Evolutionary conservation across 1,139 yeast species (phyloP), one percentile per base, ranked within the genome.

Genomic region (Taphrina betulina): DNA sequence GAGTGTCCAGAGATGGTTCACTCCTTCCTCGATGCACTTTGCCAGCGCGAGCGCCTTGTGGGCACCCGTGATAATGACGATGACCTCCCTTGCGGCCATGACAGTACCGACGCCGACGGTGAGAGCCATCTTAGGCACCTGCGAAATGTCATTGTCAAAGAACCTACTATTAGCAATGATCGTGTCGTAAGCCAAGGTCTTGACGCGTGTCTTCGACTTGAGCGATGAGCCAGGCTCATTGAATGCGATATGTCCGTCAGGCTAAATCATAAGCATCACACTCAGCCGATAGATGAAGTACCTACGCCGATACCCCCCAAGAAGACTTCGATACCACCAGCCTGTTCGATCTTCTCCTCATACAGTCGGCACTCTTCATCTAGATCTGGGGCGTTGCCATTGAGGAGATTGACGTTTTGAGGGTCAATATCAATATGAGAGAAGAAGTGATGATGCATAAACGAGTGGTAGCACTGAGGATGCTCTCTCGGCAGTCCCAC

Each of bases 281-380:
- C n/a, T n/a, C n/a, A n/a, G n/a, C n/a, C n/a, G n/a, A n/a, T n/a
- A n/a, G n/a, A n/a, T n/a, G n/a, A n/a, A n/a, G n/a, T n/a, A n/a
- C n/a, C n/a, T n/a, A n/a, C n/a, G n/a, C 85, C 85, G 64, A 80
- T 71, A 1, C 85, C 85, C 10, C 84, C 85, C 66, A 80, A 67
- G 63, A 80, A 80, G 58, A 80, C 70, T 63, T 81, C 74, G 61
- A 80, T 79, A 52, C 78, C 75, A 10, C 83, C 83, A 62, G 71
- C 74, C 41, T 67, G 64, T 61, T 72, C 72, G 65, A 80, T 80
- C 62, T 76, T 73, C 28, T 68, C 71, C 66, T 81, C 85, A 66
- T 80, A 80, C 1, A 66, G 63, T 2, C 65, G 64, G 64, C 85
- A 80, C 66, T 80, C 85, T 33, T 62, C 64, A 38, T 73, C 77